These are phyloP conservation scores for Viola odorata DNA, from an alignment of 345 rosid genomes.

Conservation along the genomic window DNA sequence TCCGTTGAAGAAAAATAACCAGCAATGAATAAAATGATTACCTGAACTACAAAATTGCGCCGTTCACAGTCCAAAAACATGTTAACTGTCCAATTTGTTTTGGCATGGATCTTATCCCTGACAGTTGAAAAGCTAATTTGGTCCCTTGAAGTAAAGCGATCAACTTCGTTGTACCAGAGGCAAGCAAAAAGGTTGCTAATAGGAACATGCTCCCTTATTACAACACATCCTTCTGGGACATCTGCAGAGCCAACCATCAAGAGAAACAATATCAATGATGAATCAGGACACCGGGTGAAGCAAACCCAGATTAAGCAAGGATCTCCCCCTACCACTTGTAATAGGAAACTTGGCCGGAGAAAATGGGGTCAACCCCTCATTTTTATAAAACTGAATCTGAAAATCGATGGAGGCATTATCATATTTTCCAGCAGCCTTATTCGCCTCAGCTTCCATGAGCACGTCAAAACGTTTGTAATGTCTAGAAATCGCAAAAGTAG, in stretches of 20 bases:
- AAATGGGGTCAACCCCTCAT: slow-evolving; percentile 87
- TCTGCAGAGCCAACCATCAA: slow-evolving; percentile 46
- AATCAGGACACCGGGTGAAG: background rate
- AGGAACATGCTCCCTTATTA: slow-evolving; percentile 91
- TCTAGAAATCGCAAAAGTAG: slow-evolving; percentile 91
- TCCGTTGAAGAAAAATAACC: background rate
- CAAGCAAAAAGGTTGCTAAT: slow-evolving; percentile 87
- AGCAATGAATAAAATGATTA: slow-evolving; percentile 22
- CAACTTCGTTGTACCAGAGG: slow-evolving; percentile 98
- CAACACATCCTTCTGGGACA: slow-evolving; percentile 98
- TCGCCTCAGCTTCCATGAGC: slow-evolving; percentile 90
- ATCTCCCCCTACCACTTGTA: slow-evolving; percentile 61
- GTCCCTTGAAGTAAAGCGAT: slow-evolving; percentile 94
- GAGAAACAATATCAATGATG: background rate
- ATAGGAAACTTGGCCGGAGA: slow-evolving; percentile 84
- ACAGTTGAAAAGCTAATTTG: slow-evolving; percentile 92
- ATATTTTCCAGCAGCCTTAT: slow-evolving; percentile 97
- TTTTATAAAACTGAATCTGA: slow-evolving; percentile 80
- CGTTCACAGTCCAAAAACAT: slow-evolving; percentile 97
- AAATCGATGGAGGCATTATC: slow-evolving; percentile 84
- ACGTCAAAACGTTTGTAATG: slow-evolving; percentile 90
- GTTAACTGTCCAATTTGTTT: slow-evolving; percentile 75
- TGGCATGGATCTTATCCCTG: slow-evolving; percentile 74
- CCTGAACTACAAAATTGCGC: slow-evolving; percentile 97
- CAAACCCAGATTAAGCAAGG: background rate